Percentiles rank a stretch among this genome's conserved stretches.
Conservation (phyloP, 768 basidiomycete species). For the Boletus sp. region DNA sequence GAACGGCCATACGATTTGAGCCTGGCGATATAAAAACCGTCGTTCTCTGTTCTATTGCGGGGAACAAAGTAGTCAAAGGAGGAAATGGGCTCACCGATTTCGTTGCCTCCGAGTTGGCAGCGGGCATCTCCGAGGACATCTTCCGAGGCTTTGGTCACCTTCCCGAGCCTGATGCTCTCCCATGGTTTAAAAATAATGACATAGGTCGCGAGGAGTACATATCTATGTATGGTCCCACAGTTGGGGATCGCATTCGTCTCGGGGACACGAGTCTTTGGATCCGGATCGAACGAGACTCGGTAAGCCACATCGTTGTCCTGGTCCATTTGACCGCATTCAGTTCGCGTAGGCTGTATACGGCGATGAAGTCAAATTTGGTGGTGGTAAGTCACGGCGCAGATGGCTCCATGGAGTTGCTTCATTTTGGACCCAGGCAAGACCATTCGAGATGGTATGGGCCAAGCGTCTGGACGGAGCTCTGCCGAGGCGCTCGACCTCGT, state of each 20-base stretch:
- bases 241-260: constrained; percentile 82
- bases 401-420: neutral
- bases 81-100: constrained; percentile 58
- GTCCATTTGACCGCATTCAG: neutral
- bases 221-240: constrained; percentile 94
- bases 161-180: constrained; percentile 59
- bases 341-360: constrained; percentile 73
- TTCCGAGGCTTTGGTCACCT: constrained; percentile 63
- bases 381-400: constrained; percentile 47
- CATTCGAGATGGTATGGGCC: constrained; percentile 96
- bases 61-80: constrained; percentile 67
- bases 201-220: constrained; percentile 75
- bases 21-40: constrained; percentile 88
- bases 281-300: constrained; percentile 84
- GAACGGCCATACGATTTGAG: constrained; percentile 95
- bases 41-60: constrained; percentile 74
- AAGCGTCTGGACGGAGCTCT: constrained; percentile 70
- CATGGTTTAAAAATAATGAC: constrained; percentile 48
- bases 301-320: constrained; percentile 24
- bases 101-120: constrained; percentile 49
- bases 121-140: constrained; percentile 24
- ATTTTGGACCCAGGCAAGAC: constrained; percentile 63
- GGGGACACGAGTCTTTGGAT: constrained; percentile 92
- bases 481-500: constrained; percentile 79
- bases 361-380: constrained; percentile 97